Conservation (phyloP, 2,329 filamentous ascomycete genomes). For the Botrytis paeoniae region DNA sequence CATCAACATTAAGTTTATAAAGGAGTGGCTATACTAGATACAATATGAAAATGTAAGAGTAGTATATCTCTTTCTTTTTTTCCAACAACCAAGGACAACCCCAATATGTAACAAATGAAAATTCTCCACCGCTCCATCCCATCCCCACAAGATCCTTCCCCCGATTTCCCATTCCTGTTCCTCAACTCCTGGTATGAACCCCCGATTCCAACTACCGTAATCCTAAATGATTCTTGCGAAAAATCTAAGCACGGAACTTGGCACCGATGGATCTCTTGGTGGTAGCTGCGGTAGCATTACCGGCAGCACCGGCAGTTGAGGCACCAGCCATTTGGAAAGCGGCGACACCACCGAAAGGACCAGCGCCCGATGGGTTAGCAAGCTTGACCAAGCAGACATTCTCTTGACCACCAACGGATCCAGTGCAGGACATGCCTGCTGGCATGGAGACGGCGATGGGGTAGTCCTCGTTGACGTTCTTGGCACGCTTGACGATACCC, state of each 20-base stretch:
- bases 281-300: background rate
- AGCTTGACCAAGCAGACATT: slow-evolving; percentile 63
- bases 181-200: slow-evolving; percentile 2
- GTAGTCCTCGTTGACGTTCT: slow-evolving; percentile 44
- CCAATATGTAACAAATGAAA: background rate
- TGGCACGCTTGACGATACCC: slow-evolving; percentile 36
- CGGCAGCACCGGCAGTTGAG: slow-evolving; percentile 14
- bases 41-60: slow-evolving; percentile 7
- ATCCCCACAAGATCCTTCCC: background rate
- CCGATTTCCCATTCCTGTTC: background rate
- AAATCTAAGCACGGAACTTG: slow-evolving; percentile 22
- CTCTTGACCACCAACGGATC: slow-evolving; percentile 55
- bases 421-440: slow-evolving; percentile 54
- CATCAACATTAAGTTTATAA: slow-evolving; percentile 5
- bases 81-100: slow-evolving; percentile 6
- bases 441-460: slow-evolving; percentile 42
- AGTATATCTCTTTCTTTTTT: slow-evolving; percentile 16
- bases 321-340: slow-evolving; percentile 48
- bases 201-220: background rate
- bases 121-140: background rate
- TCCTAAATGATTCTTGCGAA: background rate
- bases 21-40: slow-evolving; percentile 13
- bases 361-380: slow-evolving; percentile 57
- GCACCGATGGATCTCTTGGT: slow-evolving; percentile 18
- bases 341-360: slow-evolving; percentile 61